Base-by-base conservation (phyloP, 345 rosid species). In the Atalantia buxifolia region DNA sequence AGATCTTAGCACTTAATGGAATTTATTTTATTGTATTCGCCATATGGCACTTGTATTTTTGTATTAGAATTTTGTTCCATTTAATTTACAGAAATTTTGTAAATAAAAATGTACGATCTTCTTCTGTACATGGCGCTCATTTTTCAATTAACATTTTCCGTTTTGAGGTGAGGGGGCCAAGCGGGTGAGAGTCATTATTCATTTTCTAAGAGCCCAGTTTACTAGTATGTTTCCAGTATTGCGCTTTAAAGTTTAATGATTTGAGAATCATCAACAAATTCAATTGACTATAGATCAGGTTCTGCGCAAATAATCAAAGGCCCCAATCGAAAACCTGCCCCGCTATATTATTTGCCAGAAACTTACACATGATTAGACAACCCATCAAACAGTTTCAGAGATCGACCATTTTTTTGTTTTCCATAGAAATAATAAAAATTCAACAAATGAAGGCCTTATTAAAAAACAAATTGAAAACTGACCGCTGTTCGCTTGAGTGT, bases 371-470 rank as follows among this genome's bases (percentile, higher is more conserved):
- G 40, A 30, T 30, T 7, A 64, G 6, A 31, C 22, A 30, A 30
- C 10, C 68, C 38, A 30, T 64, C 48, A 10, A 42, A 42, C 14
- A 42, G 8, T 64, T 64, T 31, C 21, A 4, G 21, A 14, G 35
- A 28, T 62, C 66, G 19, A 27, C 6, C 33, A 27, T 62, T 28
- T 28, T 62, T 30, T 16, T 31, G 31, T n/a, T 57, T 72, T 9
- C 50, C 21, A 24, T 1, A 6, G n/a, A n/a, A 3, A 21, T 42
- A 42, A 25, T 25, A 18, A 19, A 12, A 16, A 59, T 4, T 40
- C 2, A 68, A 22, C 24, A 60, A 71, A 69, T n/a, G 70, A 36
- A 40, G 33, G 65, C 35, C 53, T 71, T 57, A 71, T 71, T 82
- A 35, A 53, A 69, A 63, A 71, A 42, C 57, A 33, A 71, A 61